A percentile compares a stretch with the other conserved stretches of the same genome.
phyloP scores from a whole-genome alignment of 345 rosid genomes.

The Gynandropsis gynandra region DNA sequence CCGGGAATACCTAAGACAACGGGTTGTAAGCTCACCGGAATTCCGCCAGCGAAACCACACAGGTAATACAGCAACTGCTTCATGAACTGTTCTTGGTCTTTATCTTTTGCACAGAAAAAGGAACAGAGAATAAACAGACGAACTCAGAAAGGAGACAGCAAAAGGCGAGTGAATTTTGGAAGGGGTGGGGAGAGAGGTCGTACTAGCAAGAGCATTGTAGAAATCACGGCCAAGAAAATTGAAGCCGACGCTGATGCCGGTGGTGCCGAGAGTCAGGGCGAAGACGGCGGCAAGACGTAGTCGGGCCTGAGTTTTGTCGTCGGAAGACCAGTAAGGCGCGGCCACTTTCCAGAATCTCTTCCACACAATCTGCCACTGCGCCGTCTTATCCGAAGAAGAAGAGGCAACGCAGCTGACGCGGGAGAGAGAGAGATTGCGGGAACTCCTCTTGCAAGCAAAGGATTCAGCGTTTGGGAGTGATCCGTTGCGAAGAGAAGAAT shows the following conservation, averaged over 20 bases:
- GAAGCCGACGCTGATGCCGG: conserved; percentile 93
- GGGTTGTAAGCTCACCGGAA: conserved; percentile 69
- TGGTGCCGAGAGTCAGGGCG: conserved; percentile 82
- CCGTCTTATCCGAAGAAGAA: conserved; percentile 27
- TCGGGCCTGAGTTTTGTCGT: conserved; percentile 70
- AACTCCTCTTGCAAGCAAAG: background rate
- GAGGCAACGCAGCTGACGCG: conserved; percentile 17
- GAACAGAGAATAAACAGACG: background rate
- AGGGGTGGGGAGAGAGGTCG: too few relatives aligned
- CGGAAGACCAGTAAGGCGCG: conserved; percentile 83
- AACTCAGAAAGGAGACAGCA: background rate
- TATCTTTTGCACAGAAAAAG: conserved; percentile 35
- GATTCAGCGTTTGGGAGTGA: background rate
- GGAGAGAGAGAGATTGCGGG: background rate
- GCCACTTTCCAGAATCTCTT: conserved; percentile 87
- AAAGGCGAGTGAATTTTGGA: background rate
- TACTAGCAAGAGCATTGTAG: conserved; percentile 89
- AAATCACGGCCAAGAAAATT: conserved; percentile 97
- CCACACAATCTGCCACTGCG: conserved; percentile 37
- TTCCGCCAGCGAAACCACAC: conserved; percentile 81
- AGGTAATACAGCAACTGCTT: conserved; percentile 83
- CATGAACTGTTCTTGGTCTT: conserved; percentile 88
- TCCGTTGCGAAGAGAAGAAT: conserved; percentile 15
- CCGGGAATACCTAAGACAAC: conserved; percentile 27
- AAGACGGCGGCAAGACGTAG: conserved; percentile 75